Percentiles rank a stretch among this genome's conserved stretches.
Conservation (phyloP, 2,329 filamentous ascomycete genomes). For the Penicillium aurantiogriseum region DNA sequence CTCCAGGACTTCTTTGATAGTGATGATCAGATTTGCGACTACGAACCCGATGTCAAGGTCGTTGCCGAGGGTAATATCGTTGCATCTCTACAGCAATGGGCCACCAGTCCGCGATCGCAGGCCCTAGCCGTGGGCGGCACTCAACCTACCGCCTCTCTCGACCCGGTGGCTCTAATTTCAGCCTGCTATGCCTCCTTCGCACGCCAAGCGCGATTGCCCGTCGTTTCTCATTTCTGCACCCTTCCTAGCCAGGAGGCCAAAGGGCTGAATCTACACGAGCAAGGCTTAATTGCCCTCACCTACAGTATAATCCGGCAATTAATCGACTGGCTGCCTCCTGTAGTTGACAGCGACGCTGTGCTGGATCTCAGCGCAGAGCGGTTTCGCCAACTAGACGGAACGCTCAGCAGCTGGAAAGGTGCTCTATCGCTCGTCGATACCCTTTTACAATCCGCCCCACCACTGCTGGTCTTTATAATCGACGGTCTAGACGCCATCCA, state of each 20-base stretch:
- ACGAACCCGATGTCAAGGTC: constrained; percentile 30
- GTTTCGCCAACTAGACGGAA: constrained; percentile 36
- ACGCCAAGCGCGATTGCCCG: constrained; percentile 31
- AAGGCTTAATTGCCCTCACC: constrained; percentile 37
- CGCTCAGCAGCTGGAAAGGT: constrained; percentile 36
- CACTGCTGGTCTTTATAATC: constrained; percentile 38
- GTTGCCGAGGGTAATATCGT: constrained; percentile 29
- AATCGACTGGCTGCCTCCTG: constrained; percentile 37
- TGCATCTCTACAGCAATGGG: constrained; percentile 36
- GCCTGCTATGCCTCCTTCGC: constrained; percentile 35
- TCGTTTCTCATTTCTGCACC: constrained; percentile 40
- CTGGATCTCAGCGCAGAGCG: constrained; percentile 38
- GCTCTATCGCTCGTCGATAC: constrained; percentile 38
- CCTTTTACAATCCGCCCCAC: constrained; percentile 36
- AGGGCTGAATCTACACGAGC: constrained; percentile 28
- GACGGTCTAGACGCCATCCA: constrained; percentile 38
- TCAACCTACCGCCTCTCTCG: constrained; percentile 25
- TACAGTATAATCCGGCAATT: constrained; percentile 42
- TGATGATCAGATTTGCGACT: constrained; percentile 34
- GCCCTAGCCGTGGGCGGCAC: constrained; percentile 34
- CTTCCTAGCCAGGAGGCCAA: constrained; percentile 22
- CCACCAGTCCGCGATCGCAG: constrained; percentile 33
- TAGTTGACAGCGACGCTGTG: constrained; percentile 36
- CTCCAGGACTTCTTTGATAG: constrained; percentile 38
- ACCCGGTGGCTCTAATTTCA: constrained; percentile 34